Evolutionary conservation across 768 basidiomycete species (phyloP).

Genomic region (Trametes cubensis): DNA sequence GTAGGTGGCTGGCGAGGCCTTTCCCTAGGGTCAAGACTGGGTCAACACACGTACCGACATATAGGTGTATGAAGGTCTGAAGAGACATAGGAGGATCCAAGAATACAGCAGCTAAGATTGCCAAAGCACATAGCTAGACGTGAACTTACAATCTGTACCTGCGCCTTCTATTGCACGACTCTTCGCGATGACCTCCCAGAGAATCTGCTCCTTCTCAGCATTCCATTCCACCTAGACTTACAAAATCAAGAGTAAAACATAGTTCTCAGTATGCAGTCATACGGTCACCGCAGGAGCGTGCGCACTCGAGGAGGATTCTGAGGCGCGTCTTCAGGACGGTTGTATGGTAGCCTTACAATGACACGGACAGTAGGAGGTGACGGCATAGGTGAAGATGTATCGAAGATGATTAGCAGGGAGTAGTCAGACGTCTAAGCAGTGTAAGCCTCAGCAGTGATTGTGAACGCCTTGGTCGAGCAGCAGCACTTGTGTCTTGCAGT

Average conservation of each 20-base stretch:
- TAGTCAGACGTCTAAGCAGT: too few relatives aligned
- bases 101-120: not conserved
- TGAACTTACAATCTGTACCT: conserved; percentile 74
- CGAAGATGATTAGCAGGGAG: not conserved
- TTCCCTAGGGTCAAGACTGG: conserved; percentile 57
- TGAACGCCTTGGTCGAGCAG: too few relatives aligned
- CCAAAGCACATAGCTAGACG: not conserved
- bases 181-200: conserved; percentile 86
- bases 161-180: conserved; percentile 73
- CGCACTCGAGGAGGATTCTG: conserved; percentile 71
- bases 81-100: too few relatives aligned
- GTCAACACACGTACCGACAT: not conserved
- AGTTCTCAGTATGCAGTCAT: not conserved
- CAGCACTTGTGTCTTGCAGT: too few relatives aligned
- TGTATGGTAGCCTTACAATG: conserved; percentile 77
- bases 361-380: conserved; percentile 49
- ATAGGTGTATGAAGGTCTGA: too few relatives aligned
- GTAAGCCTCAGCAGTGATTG: too few relatives aligned
- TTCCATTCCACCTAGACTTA: conserved; percentile 78
- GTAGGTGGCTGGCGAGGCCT: conserved; percentile 74
- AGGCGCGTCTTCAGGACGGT: conserved; percentile 70
- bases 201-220: conserved; percentile 76
- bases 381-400: conserved; percentile 5
- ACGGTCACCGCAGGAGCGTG: conserved; percentile 19
- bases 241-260: not conserved